Percentiles rank a stretch among this genome's conserved stretches.
These are phyloP conservation scores for Lentinula guzmanii DNA, from an alignment of 768 basidiomycete species.

Conservation along the genomic window DNA sequence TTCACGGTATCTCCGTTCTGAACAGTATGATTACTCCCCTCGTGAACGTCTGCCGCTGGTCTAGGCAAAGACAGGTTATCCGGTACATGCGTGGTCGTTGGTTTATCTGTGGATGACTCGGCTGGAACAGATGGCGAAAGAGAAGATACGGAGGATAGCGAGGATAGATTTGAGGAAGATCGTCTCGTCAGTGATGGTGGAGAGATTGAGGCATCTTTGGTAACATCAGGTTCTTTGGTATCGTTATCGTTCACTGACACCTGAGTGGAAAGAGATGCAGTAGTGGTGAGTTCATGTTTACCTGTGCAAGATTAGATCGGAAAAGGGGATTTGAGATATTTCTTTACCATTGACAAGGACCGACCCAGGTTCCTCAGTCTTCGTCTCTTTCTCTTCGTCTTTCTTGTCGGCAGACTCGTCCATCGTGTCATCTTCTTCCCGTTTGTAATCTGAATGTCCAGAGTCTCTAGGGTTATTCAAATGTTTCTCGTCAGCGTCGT, in stretches of 20 bases:
- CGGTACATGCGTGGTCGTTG: neutral
- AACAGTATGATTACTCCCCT: neutral
- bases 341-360: neutral
- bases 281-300: neutral
- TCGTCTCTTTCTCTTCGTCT: neutral
- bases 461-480: neutral
- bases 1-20: neutral
- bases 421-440: neutral
- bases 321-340: neutral
- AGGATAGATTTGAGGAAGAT: slow-evolving; percentile 1
- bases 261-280: neutral
- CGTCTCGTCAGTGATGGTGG: neutral
- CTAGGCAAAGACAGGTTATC: neutral
- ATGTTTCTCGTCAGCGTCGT: neutral
- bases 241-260: too few species aligned
- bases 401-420: neutral
- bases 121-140: neutral
- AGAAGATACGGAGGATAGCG: neutral
- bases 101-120: neutral
- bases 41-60: neutral
- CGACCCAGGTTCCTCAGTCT: neutral
- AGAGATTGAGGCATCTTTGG: neutral
- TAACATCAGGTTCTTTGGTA: slow-evolving; percentile 14
- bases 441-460: neutral
- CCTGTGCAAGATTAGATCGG: neutral